Base-by-base conservation (phyloP, 2,329 filamentous ascomycete genomes). In the Aspergillus alliaceus region DNA sequence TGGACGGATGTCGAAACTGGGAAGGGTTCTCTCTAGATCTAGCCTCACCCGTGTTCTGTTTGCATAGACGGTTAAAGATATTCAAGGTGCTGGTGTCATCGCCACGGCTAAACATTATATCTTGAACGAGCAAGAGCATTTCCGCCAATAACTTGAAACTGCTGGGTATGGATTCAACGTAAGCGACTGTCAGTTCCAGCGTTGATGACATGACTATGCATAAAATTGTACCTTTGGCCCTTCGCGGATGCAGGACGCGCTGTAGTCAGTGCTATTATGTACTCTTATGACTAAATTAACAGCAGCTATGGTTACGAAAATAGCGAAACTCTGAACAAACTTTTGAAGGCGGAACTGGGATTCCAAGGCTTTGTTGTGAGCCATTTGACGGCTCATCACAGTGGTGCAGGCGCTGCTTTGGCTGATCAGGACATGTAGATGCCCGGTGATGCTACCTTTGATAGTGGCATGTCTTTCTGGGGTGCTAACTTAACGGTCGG, bases 401-500 rank as follows among this genome's bases (percentile, higher is more conserved):
- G 85, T 24, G 90, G 89, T 58, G 84, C 85, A 8, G 81, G 81
- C 9, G 81, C 82, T 51, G 86, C 89, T 24, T 80, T 88, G 60
- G 83, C 85, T 24, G 90, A 90, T 27, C 72, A 93, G 60, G 90
- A 93, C 71, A 91, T 92, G 89, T 86, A 86, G 2, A 93, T 93
- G 89, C 89, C 89, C 0, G 90, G 91, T 57, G 93, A 97, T 70
- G 89, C 89, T 1, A 63, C 77, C 20, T 96, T 97, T 77, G 85
- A 89, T 72, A 85, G 83, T 4, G 90, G 90, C 6, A 74, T 76
- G 50, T 88, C 87, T 18, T 96, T 82, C 80, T 96, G 90, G 89
- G 93, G 93, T 11, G 79, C 87, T 27, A 98, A 98, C 75, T 75
- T 98, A 65, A 97, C 93, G 2, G 79, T 96, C 48, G 90, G 90